Evolutionary conservation across 306 rosid genomes (phyloP), one percentile per base, ranked within the genome.

Genomic region (Acacia crassicarpa): DNA sequence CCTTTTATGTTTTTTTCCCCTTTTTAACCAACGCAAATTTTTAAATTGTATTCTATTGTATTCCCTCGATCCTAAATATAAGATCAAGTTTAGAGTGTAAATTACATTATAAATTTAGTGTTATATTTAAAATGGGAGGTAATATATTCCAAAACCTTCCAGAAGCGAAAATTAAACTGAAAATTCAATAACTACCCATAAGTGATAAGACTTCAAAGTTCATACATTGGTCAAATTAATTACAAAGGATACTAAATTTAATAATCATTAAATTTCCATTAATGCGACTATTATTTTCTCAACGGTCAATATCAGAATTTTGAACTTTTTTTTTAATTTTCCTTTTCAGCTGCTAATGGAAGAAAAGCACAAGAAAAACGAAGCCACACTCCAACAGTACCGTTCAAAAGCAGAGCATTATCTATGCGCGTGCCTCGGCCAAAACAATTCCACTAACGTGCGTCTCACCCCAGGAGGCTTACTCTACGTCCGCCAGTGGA

Each of bases 381-480:
- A 75, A 85, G 85, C 43, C 10, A 65, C 86, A 59, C 77, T 94
- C 0, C 75, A 84, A 81, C 87, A 88, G 30, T 94, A 92, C 83
- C 87, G 84, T 19, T 87, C 90, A 66, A 91, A 92, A 84, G 96
- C 87, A 0, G 94, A 92, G 70, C 77, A 84, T 67, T 94, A 91
- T 40, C 78, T 94, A 0, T 94, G 98, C 27, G 88, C 89, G 6
- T 92, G 96, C 75, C 94, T 94, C 1, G 74, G 88, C 87, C 81
- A 71, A 65, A 81, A 88, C 95, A 91, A 83, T 33, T 40, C 0
- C 2, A 81, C 75, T 40, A 94, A 91, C 72, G 89, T 92, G 86
- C 84, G 76, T 13, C 94, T 89, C 87, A 92, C 98, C 82, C 96
- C 96, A 59, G 98, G 86, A 0, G 98, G 98, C 22, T 80, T 94